Percentiles rank a stretch among this genome's conserved stretches.
Conservation (phyloP, 2,329 filamentous ascomycete genomes). For the Aspergillus novoparasiticus region DNA sequence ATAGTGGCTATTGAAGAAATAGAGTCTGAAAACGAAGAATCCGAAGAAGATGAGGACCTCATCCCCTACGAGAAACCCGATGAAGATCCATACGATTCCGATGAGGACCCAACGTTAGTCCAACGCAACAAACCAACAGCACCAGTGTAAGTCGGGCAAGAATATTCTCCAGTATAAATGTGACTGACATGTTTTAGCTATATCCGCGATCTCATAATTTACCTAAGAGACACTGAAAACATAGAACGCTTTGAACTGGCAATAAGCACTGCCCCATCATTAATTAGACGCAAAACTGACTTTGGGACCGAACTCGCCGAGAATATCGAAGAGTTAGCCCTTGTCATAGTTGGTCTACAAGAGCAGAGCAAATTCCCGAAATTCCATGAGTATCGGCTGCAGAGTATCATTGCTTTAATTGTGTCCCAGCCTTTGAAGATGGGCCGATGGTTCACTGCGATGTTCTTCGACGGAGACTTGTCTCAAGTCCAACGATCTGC, state of each 20-base stretch:
- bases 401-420: constrained; percentile 80
- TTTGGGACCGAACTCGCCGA: constrained; percentile 88
- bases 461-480: constrained; percentile 90
- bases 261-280: constrained; percentile 70
- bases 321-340: constrained; percentile 78
- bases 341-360: constrained; percentile 75
- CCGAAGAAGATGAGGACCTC: constrained; percentile 65
- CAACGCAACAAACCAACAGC: constrained; percentile 79
- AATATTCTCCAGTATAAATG: background rate
- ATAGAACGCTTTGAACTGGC: constrained; percentile 83
- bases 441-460: constrained; percentile 79
- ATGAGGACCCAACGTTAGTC: constrained; percentile 87
- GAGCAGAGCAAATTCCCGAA: constrained; percentile 81
- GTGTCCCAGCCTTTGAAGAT: constrained; percentile 75
- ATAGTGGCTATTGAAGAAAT: constrained; percentile 65
- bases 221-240: constrained; percentile 77
- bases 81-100: constrained; percentile 86
- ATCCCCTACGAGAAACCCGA: constrained; percentile 81
- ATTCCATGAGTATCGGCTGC: constrained; percentile 74
- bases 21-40: constrained; percentile 51
- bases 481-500: constrained; percentile 81
- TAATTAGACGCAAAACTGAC: constrained; percentile 85
- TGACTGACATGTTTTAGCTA: constrained; percentile 54
- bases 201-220: constrained; percentile 78
- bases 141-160: constrained; percentile 63